Conservation (phyloP, 2,329 filamentous ascomycete genomes). For the Verticillium klebahnii region DNA sequence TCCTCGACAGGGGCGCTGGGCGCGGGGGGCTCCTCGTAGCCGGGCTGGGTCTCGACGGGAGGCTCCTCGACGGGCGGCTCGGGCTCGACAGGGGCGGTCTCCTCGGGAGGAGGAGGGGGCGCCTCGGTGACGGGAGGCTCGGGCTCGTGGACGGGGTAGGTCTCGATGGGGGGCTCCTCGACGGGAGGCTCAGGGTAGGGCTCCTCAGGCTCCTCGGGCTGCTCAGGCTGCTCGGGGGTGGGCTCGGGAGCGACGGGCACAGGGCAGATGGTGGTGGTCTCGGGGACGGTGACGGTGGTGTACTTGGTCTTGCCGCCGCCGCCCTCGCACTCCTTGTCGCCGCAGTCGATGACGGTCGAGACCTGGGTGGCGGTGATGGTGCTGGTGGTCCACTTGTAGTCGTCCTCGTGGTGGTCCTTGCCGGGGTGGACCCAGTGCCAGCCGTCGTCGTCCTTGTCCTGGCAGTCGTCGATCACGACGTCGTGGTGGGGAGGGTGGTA, state of each 20-base stretch:
- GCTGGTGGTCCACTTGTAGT: conserved; percentile 34
- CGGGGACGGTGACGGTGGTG: conserved; percentile 32
- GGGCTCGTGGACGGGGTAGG: not conserved
- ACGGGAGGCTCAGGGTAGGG: not conserved
- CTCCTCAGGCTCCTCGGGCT: not conserved
- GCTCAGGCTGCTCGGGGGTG: conserved; percentile 23
- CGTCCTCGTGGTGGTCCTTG: conserved; percentile 10
- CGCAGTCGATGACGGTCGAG: conserved; percentile 34
- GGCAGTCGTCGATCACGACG: conserved; percentile 30
- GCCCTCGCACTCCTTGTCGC: conserved; percentile 31
- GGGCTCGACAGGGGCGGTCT: not conserved
- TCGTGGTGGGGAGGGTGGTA: conserved; percentile 32
- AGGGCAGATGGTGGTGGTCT: conserved; percentile 40
- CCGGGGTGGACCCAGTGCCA: conserved; percentile 33
- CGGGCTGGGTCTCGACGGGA: conserved; percentile 1
- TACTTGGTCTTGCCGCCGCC: conserved; percentile 24
- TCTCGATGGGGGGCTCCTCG: conserved; percentile 1
- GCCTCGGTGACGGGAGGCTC: conserved; percentile 3
- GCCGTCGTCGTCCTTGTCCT: conserved; percentile 19
- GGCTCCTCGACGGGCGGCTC: conserved; percentile 1
- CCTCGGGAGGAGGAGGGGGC: not conserved
- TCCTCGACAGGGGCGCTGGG: not conserved
- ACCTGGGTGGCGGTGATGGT: conserved; percentile 33
- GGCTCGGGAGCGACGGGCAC: conserved; percentile 23
- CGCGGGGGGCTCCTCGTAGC: not conserved